Conservation (phyloP, 345 rosid genomes). For the Atalantia buxifolia region DNA sequence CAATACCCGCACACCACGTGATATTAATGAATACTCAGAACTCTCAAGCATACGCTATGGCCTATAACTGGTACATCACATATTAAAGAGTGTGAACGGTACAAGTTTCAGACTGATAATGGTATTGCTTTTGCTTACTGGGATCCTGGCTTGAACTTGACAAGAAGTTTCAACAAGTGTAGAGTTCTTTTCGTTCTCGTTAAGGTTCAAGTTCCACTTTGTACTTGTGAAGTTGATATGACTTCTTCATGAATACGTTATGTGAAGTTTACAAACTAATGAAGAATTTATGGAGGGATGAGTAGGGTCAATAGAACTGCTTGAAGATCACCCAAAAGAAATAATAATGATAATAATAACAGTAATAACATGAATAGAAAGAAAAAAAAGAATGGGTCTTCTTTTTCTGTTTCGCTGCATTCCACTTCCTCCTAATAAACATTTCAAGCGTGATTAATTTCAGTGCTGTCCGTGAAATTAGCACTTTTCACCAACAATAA, state of each 20-base stretch:
- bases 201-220: neutral
- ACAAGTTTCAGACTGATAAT: neutral
- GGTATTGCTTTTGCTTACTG: neutral
- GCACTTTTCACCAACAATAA: neutral
- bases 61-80: neutral
- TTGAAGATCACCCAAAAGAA: no score
- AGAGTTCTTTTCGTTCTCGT: neutral
- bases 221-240: neutral
- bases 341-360: no score
- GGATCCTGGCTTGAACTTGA: neutral
- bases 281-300: neutral
- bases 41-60: neutral
- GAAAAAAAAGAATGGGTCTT: neutral
- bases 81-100: neutral
- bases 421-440: neutral
- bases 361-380: no score
- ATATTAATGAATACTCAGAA: neutral
- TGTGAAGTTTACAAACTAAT: neutral
- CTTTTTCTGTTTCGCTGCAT: neutral
- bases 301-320: no score
- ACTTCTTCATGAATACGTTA: neutral
- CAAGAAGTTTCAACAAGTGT: neutral
- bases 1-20: conserved; percentile 2
- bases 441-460: neutral
- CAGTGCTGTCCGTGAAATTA: neutral